Evolutionary conservation across 805 yeast species (phyloP), one percentile per base, ranked within the genome.

Genomic region (Wickerhamomyces queroliae): DNA sequence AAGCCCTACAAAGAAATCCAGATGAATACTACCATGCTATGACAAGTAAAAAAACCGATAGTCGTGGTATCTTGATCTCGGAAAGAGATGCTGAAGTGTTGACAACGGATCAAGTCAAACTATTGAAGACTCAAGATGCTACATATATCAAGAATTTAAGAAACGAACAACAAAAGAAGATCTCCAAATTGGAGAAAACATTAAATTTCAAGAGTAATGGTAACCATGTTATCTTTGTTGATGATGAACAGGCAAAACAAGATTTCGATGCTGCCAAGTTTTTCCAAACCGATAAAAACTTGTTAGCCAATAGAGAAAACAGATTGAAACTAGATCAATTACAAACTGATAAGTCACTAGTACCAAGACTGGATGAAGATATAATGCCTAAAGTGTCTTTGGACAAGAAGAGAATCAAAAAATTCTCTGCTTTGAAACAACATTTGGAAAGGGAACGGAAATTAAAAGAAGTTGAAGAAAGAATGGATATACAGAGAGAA

Each of bases 21-120:
- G 99, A 93, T 71, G 99, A 93, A 62, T 93, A 84, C 66, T 89
- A 91, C 62, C 96, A 88, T 75, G 93, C 88, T 17, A 93, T 93
- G 99, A 76, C 81, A 24, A 69, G 72, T 12, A 68, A 70, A 44
- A 72, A 70, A 52, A 78, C 93, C 5, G 95, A 88, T 47, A 64
- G 69, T 2, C 66, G 72, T 10, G 97, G 97, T 1, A 70, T 85
- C 8, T 54, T 83, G 36, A 59, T 83, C 10, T 66, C 79, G 1
- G 86, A 85, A 18, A 70, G 95, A 44, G 83, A 76, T 16, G 72
- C 69, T 20, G 83, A 76, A 48, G 66, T 67, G 24, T 62, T 89
- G 39, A 64, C 78, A 8, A 73, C 72, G 36, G 96, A 82, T 40
- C 95, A 91, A 53, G 84, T 83, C 36, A 78, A 85, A 56, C 68